Base-by-base conservation (phyloP, 441 rosid species). In the Daphne laureola region DNA sequence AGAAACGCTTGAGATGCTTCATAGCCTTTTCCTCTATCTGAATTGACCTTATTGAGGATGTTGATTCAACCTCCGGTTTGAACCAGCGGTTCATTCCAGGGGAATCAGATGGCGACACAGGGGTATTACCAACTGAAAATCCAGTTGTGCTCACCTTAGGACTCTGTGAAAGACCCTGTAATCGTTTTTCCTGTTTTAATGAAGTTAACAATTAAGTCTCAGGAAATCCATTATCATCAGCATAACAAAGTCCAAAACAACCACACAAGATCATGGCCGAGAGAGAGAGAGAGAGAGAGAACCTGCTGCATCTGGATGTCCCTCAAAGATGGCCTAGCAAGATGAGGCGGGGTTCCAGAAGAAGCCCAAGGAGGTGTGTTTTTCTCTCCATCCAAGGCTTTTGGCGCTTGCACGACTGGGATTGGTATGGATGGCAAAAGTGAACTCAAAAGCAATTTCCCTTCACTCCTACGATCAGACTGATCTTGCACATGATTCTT, bases 271-370 rank as follows among this genome's bases (percentile, higher is more conserved):
- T 31, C 38, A 9, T 31, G 11, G 38, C 38, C 7, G 11, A n/a
- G 15, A 12, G 38, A 6, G 44, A 49, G 23, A 40, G 23, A 50
- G 38, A n/a, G 3, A 62, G n/a, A 57, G 64, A 53, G 43, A 47
- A 83, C 99, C 96, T 94, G 94, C 68, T 85, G 99, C 85, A 85
- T 77, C 74, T 94, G 99, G 66, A 94, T 94, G 67, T 90, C 88
- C 78, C 96, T 80, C 9, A 94, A 86, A 58, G 96, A 94, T 36
- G 94, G 97, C 17, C 90, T 87, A 58, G 85, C 76, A 55, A 17
- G 66, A 52, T 55, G 70, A 49, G 87, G 96, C 31, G 99, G 91
- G 48, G 96, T 87, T 53, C 82, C 82, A 11, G 96, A 84, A 58
- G 84, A 82, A 70, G 78, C 88, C 99, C 97, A 94, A 49, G 96